Base-by-base conservation (phyloP, 805 yeast species). In the Barnettozyma sucrosica region DNA sequence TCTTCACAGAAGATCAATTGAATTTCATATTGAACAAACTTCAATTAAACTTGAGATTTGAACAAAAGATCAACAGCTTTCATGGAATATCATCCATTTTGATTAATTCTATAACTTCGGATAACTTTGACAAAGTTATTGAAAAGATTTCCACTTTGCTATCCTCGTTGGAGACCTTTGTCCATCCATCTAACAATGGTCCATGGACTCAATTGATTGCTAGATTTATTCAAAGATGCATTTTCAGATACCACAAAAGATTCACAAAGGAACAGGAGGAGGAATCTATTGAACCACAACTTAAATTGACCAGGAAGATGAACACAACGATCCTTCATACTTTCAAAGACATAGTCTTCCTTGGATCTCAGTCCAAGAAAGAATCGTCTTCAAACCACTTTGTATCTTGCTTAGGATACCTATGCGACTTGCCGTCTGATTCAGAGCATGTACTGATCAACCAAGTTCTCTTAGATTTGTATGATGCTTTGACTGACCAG, bases 121-220 rank as follows among this genome's bases (percentile, higher is more conserved):
- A 72, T 4, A 55, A 61, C 33, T 68, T 72, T 11, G 74, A 64
- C 2, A 70, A 62, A 18, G 71, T 81, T 20, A 61, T 83, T 54
- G 77, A 71, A 16, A 69, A 74, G 43, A 57, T 90, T 5, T 68
- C 70, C 20, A 72, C 79, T 0, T 67, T 86, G 24, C 55, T 85
- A n/a, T 80, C 80, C 46, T 80, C 95, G 0, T 69, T 89, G 6
- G 83, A 79, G 51, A 86, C 96, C 18, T 87, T 83, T 65, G 82
- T 81, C 3, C 97, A 93, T 63, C 99, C 99, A 7, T 89, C 98
- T 0, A 90, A 90, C 62, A 65, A 73, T n/a, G 98, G 97, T 0
- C 74, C 75, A n/a, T 90, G 98, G 97, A 77, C 95, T 0, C 65
- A 75, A 24, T 69, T 82, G 5, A 76, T 92, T 26, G 74, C 95